Evolutionary conservation across 345 rosid genomes (phyloP).

Genomic region (Geranium brycei): DNA sequence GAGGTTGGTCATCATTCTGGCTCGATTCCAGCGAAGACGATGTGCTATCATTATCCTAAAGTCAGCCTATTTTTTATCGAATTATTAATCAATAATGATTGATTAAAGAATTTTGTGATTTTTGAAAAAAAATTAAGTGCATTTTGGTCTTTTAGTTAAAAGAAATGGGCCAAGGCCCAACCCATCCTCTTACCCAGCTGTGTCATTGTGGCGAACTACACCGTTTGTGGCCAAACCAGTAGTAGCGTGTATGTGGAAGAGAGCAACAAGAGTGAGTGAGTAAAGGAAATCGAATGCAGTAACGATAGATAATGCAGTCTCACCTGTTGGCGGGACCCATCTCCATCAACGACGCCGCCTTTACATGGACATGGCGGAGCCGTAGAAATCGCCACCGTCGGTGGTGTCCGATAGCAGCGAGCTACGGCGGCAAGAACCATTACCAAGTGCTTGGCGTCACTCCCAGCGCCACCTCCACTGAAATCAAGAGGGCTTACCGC

Average conservation of each 20-base stretch:
- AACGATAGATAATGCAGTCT: slow-evolving; percentile 51
- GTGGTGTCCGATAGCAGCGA: slow-evolving; percentile 19
- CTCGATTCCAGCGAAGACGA: no score
- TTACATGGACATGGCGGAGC: slow-evolving; percentile 1
- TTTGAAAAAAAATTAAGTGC: no score
- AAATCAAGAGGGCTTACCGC: slow-evolving; percentile 74
- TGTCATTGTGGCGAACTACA: no score
- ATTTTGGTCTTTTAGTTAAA: no score
- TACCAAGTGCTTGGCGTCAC: slow-evolving; percentile 65
- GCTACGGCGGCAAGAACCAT: slow-evolving; percentile 41
- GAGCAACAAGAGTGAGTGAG: neutral
- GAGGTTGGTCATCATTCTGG: no score
- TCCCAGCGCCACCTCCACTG: slow-evolving; percentile 40
- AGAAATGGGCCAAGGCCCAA: no score
- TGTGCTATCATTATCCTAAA: no score
- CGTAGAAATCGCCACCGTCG: slow-evolving; percentile 16
- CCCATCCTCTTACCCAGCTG: no score
- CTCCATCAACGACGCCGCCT: slow-evolving; percentile 21
- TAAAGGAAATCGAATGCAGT: slow-evolving; percentile 1
- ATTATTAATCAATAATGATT: no score
- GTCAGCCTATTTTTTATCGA: no score
- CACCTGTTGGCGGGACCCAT: slow-evolving; percentile 60
- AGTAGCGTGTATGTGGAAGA: neutral
- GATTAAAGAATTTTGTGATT: no score
- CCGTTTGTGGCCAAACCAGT: no score